Conservation (phyloP, 305 asterid species). For the Fraxinus baroniana region DNA sequence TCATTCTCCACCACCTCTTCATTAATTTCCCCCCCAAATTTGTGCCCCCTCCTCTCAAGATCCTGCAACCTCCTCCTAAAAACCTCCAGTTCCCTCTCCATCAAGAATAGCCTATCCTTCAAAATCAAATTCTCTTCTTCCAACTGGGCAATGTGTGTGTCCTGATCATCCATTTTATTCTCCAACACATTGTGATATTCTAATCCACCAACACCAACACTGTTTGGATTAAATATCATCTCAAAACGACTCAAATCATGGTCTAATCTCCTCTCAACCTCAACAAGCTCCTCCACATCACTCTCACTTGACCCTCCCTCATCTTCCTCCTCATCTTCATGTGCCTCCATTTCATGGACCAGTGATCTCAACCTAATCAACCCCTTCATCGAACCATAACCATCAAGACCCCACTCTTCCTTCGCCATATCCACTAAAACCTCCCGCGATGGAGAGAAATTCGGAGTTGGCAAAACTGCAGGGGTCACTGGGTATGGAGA, state of each 20-base stretch:
- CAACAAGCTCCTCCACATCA: slow-evolving; percentile 89
- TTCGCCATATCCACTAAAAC: slow-evolving; percentile 70
- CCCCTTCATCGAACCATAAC: slow-evolving; percentile 85
- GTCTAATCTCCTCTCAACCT: slow-evolving; percentile 85
- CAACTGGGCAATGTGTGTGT: slow-evolving; percentile 66
- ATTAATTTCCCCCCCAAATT: slow-evolving; percentile 22
- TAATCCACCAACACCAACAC: slow-evolving; percentile 33
- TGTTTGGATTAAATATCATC: slow-evolving; percentile 73
- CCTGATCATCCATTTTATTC: slow-evolving; percentile 86
- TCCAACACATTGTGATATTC: slow-evolving; percentile 63
- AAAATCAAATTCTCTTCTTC: slow-evolving; percentile 79
- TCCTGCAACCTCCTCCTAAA: slow-evolving; percentile 68
- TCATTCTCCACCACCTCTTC: slow-evolving; percentile 31
- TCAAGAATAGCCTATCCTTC: slow-evolving; percentile 80
- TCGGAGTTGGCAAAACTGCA: slow-evolving; percentile 65
- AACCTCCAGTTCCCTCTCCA: slow-evolving; percentile 82
- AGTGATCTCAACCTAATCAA: slow-evolving; percentile 50
- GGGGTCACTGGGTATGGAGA: slow-evolving; percentile 78
- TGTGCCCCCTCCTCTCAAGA: slow-evolving; percentile 22
- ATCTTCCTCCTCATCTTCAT: slow-evolving; percentile 8
- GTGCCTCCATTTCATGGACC: slow-evolving; percentile 34
- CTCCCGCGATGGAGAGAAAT: slow-evolving; percentile 69
- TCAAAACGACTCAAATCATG: slow-evolving; percentile 89
- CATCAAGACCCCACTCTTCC: slow-evolving; percentile 74
- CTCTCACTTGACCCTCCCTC: slow-evolving; percentile 68